A percentile compares a stretch with the other conserved stretches of the same genome.
phyloP scores from a whole-genome alignment of 1,284 basidiomycete species.

The Microbotryum intermedium region DNA sequence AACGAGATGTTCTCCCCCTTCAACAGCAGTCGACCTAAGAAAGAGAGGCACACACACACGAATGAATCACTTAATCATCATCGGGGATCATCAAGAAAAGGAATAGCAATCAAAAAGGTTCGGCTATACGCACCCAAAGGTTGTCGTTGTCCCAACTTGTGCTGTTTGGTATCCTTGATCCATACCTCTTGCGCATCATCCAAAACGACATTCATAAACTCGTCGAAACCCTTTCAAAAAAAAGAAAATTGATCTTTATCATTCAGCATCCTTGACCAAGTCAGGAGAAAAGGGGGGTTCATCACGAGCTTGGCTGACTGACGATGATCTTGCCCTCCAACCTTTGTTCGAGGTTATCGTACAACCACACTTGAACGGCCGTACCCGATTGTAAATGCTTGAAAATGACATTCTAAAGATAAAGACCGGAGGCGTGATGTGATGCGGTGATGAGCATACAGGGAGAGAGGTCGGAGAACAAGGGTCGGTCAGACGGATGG shows the following conservation, averaged over 20 bases:
- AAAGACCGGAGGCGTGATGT: not conserved
- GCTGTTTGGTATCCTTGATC: conserved; percentile 61
- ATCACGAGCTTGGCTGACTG: conserved; percentile 41
- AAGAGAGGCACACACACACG: not conserved
- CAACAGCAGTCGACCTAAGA: conserved; percentile 74
- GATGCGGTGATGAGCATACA: not conserved
- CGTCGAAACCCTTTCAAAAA: conserved; percentile 79
- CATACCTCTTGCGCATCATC: conserved; percentile 91
- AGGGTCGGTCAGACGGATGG: conserved; percentile 32
- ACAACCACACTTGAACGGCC: conserved; percentile 89
- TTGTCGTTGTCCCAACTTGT: conserved; percentile 53
- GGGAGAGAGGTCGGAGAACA: not conserved
- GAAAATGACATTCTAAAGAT: conserved; percentile 90
- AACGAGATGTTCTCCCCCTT: conserved; percentile 96
- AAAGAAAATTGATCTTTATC: conserved; percentile 9
- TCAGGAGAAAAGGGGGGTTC: not conserved
- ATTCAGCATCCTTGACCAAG: not conserved
- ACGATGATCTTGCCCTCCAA: conserved; percentile 96
- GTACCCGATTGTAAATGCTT: conserved; percentile 75
- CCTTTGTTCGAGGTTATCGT: conserved; percentile 93
- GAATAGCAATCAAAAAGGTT: not conserved
- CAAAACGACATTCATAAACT: conserved; percentile 98
- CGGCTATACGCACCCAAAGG: conserved; percentile 55
- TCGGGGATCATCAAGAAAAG: not conserved
- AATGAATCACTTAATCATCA: not conserved